Evolutionary conservation across 257 asterid species (phyloP).

Genomic region (Solanum okadae): DNA sequence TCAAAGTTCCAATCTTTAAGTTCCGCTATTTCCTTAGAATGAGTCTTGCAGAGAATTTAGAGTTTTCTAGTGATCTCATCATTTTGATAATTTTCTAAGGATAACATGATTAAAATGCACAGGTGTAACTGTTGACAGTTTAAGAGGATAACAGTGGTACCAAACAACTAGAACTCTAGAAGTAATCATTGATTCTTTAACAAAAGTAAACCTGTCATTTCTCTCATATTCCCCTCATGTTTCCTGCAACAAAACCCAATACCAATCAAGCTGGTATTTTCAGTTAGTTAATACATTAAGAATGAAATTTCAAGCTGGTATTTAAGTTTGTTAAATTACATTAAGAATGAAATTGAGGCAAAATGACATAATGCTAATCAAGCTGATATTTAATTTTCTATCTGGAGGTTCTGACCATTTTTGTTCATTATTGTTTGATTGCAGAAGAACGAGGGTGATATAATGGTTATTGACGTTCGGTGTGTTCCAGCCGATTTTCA

Average conservation of each 20-base stretch:
- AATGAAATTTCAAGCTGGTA: not conserved
- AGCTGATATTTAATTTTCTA: not conserved
- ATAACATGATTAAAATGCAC: not conserved
- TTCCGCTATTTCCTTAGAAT: not conserved
- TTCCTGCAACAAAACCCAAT: not conserved
- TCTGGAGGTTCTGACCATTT: not conserved
- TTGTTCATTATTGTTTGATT: conserved; percentile 14
- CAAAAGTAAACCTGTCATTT: not conserved
- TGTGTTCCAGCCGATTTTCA: conserved; percentile 84
- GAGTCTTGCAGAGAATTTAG: not conserved
- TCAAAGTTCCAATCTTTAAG: not conserved
- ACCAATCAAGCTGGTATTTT: not conserved
- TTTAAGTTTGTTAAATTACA: not conserved
- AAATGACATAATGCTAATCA: not conserved
- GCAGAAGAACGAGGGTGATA: conserved; percentile 86
- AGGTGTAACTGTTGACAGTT: not conserved
- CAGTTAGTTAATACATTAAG: not conserved
- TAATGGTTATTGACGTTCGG: conserved; percentile 64
- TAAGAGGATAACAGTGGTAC: not conserved
- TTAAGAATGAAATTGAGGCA: not conserved
- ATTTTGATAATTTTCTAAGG: not conserved
- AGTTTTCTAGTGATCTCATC: not conserved
- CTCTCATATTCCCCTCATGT: not conserved
- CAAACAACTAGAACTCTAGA: not conserved
- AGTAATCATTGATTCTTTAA: not conserved